Evolutionary conservation across 768 basidiomycete genomes (phyloP).

Genomic region (Gloeophyllum trabeum): DNA sequence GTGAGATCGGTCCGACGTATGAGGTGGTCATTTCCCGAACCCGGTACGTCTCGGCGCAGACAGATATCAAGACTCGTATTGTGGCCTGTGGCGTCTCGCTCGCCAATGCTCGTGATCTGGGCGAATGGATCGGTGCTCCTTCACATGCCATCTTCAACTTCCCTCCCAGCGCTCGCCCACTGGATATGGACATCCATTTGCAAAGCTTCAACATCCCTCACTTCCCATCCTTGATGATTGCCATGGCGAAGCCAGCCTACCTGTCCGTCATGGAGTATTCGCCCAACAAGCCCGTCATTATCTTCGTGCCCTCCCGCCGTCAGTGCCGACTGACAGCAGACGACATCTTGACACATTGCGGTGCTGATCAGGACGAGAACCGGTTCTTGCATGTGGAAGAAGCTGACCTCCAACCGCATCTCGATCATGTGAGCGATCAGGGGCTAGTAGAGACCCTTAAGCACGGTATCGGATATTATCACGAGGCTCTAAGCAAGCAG

Average conservation of each 20-base stretch:
- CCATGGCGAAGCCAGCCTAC: constrained; percentile 98
- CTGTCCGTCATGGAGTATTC: constrained; percentile 86
- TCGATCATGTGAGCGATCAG: constrained; percentile 74
- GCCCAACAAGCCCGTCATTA: constrained; percentile 73
- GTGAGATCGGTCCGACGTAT: constrained; percentile 92
- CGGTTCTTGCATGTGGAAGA: constrained; percentile 86
- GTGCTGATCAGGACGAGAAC: constrained; percentile 75
- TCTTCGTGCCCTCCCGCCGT: constrained; percentile 87
- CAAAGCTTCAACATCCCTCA: constrained; percentile 96
- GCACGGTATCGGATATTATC: constrained; percentile 91
- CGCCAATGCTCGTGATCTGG: constrained; percentile 90
- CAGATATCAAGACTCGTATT: constrained; percentile 84
- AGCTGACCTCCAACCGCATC: constrained; percentile 74
- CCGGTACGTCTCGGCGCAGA: constrained; percentile 93
- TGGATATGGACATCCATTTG: constrained; percentile 95
- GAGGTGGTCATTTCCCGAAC: constrained; percentile 94
- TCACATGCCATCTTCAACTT: constrained; percentile 97
- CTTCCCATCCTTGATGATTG: constrained; percentile 96
- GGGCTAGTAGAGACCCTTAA: constrained; percentile 70
- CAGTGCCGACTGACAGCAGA: constrained; percentile 93
- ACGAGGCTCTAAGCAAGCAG: constrained; percentile 85
- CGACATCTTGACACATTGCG: constrained; percentile 80
- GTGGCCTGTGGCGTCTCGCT: constrained; percentile 93
- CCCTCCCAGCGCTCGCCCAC: constrained; percentile 89
- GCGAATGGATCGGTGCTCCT: constrained; percentile 95